Evolutionary conservation across 208 protist genomes (phyloP).

Genomic region (Herpetomonas muscarum): DNA sequence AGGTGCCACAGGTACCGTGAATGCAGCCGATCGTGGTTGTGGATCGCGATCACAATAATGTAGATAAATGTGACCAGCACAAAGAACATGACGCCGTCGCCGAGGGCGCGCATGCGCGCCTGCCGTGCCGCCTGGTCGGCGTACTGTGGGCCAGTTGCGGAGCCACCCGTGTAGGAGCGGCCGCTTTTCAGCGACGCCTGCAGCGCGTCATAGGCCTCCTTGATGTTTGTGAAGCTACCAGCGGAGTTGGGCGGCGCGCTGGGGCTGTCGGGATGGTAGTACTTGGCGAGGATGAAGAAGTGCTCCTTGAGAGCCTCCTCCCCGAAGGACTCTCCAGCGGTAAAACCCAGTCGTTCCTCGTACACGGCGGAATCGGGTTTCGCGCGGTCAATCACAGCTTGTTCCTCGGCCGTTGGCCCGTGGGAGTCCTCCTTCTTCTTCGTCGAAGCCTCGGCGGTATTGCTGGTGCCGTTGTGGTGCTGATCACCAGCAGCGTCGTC

Average conservation of each 20-base stretch:
- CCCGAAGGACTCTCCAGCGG: conserved; percentile 21
- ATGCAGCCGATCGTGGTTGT: conserved; percentile 54
- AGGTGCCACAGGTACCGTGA: conserved; percentile 47
- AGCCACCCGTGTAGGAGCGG: background rate
- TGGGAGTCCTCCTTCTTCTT: no score
- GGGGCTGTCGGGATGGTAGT: conserved; percentile 72
- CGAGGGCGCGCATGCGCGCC: conserved; percentile 59
- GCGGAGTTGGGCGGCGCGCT: conserved; percentile 18
- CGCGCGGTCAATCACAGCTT: conserved; percentile 28
- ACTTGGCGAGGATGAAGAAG: conserved; percentile 65
- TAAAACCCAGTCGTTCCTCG: conserved; percentile 66
- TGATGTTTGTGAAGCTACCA: conserved; percentile 64
- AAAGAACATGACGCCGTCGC: conserved; percentile 57
- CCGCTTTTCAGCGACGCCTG: conserved; percentile 13
- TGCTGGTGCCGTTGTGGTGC: background rate
- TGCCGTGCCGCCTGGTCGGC: conserved; percentile 48
- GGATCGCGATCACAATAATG: conserved; percentile 47
- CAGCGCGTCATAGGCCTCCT: conserved; percentile 67
- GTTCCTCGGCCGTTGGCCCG: conserved; percentile 6
- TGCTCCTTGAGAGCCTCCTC: conserved; percentile 50
- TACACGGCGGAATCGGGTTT: conserved; percentile 38
- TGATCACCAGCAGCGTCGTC: no score
- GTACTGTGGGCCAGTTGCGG: conserved; percentile 31
- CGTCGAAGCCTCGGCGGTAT: background rate
- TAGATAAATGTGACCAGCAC: conserved; percentile 54